Evolutionary conservation across 2,329 filamentous ascomycete genomes (phyloP).

Genomic region (Penicillium brevicompactum): DNA sequence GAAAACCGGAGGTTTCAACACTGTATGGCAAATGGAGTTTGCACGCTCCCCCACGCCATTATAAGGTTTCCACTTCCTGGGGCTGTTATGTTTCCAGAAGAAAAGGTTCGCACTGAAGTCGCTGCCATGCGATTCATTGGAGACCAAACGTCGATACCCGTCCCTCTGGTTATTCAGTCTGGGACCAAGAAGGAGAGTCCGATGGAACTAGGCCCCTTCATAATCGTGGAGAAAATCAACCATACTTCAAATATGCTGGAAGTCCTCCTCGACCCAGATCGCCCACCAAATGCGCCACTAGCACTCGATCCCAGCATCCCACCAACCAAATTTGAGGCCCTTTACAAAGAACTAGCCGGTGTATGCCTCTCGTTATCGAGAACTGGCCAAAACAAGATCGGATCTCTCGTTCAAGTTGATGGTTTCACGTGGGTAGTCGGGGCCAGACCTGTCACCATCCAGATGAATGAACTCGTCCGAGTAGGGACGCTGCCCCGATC

Average conservation of each 20-base stretch:
- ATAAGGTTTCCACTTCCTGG: conserved; percentile 26
- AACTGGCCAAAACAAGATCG: conserved; percentile 42
- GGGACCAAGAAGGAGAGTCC: conserved; percentile 1
- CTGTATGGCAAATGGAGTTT: conserved; percentile 25
- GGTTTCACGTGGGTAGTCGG: conserved; percentile 27
- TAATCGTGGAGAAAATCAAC: neutral
- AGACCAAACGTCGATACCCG: conserved; percentile 8
- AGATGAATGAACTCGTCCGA: conserved; percentile 46
- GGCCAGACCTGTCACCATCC: conserved; percentile 42
- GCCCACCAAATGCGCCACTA: too few relatives aligned
- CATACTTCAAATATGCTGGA: neutral
- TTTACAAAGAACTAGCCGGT: conserved; percentile 45
- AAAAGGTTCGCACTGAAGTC: conserved; percentile 24
- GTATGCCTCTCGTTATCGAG: conserved; percentile 44
- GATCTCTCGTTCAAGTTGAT: conserved; percentile 35
- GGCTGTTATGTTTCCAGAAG: conserved; percentile 24
- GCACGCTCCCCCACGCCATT: conserved; percentile 12
- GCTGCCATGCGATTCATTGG: conserved; percentile 8
- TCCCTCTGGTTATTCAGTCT: conserved; percentile 1
- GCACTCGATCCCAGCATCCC: conserved; percentile 14
- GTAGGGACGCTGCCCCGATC: conserved; percentile 26
- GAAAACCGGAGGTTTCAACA: conserved; percentile 23
- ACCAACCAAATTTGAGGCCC: conserved; percentile 8
- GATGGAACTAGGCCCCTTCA: neutral
- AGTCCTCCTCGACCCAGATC: neutral